These are phyloP conservation scores for Venturia asperata DNA, from an alignment of 2,329 filamentous ascomycete species.

Conservation along the genomic window DNA sequence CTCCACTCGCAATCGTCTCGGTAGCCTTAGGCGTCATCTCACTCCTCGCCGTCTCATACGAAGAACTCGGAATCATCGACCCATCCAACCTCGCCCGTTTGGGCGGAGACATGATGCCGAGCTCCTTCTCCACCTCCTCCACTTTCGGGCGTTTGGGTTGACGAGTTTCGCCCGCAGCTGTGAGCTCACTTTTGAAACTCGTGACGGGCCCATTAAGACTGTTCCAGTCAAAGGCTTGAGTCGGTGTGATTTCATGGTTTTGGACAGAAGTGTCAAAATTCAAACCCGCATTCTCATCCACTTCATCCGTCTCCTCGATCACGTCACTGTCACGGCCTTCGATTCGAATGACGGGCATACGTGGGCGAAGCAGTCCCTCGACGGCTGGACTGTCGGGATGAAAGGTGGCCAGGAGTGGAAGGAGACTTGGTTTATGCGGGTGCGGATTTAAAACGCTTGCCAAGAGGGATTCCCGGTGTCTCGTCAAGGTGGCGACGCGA, in stretches of 20 bases:
- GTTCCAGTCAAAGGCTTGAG: not conserved
- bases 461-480: constrained; percentile 65
- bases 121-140: not conserved
- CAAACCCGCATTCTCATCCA: not conserved
- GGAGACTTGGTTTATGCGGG: constrained; percentile 61
- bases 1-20: not conserved
- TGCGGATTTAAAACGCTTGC: constrained; percentile 75
- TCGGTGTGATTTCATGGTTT: not conserved
- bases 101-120: not conserved
- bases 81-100: constrained; percentile 8
- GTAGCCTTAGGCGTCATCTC: not conserved
- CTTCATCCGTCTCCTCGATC: constrained; percentile 1
- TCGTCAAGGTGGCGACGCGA: constrained; percentile 67
- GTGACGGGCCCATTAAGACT: not conserved
- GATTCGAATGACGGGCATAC: constrained; percentile 23
- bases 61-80: not conserved
- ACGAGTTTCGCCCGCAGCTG: not conserved
- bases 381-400: constrained; percentile 58
- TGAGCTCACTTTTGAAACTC: not conserved
- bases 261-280: not conserved
- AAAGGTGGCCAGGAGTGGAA: constrained; percentile 68
- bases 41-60: not conserved
- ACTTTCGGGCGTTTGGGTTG: not conserved
- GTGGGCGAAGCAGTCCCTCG: constrained; percentile 59
- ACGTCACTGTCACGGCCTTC: constrained; percentile 10